A percentile compares a stretch with the other conserved stretches of the same genome.
Conservation (phyloP, 768 basidiomycete species). For the Suillus americanus region DNA sequence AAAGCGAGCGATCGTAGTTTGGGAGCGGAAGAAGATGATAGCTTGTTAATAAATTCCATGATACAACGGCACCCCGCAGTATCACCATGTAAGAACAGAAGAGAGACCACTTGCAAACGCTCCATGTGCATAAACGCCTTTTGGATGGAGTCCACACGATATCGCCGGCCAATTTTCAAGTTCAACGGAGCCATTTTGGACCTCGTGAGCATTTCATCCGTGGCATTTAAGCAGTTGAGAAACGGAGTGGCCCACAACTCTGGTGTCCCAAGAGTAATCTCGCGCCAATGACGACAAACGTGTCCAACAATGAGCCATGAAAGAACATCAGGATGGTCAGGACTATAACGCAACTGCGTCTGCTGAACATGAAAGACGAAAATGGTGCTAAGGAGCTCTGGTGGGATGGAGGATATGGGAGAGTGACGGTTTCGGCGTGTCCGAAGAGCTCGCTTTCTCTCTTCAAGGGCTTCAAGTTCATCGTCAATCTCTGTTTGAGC, state of each 20-base stretch:
- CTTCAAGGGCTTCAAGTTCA: conserved; percentile 1
- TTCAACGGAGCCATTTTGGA: conserved; percentile 40
- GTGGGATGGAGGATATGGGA: conserved; percentile 7
- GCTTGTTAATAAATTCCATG: conserved; percentile 26
- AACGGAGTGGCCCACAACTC: conserved; percentile 38
- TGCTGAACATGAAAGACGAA: conserved; percentile 5
- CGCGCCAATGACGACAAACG: conserved; percentile 34
- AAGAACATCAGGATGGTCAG: background rate
- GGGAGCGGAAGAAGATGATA: conserved; percentile 26
- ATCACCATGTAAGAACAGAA: conserved; percentile 24
- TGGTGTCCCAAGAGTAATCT: conserved; percentile 38
- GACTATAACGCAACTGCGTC: background rate
- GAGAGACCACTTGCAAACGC: conserved; percentile 34
- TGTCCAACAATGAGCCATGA: conserved; percentile 8
- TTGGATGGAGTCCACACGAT: conserved; percentile 28
- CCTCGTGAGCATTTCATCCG: conserved; percentile 42
- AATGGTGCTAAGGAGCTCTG: conserved; percentile 8
- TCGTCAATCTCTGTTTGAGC: conserved; percentile 8
- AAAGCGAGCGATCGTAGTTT: conserved; percentile 32
- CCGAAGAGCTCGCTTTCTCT: conserved; percentile 5
- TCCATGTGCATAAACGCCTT: conserved; percentile 32
- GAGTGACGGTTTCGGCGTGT: conserved; percentile 8
- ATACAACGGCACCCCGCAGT: conserved; percentile 18
- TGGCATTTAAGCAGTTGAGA: conserved; percentile 36
- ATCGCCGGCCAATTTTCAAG: conserved; percentile 27